phyloP scores from a whole-genome alignment of 441 rosid species.

The Breynia disticha region DNA sequence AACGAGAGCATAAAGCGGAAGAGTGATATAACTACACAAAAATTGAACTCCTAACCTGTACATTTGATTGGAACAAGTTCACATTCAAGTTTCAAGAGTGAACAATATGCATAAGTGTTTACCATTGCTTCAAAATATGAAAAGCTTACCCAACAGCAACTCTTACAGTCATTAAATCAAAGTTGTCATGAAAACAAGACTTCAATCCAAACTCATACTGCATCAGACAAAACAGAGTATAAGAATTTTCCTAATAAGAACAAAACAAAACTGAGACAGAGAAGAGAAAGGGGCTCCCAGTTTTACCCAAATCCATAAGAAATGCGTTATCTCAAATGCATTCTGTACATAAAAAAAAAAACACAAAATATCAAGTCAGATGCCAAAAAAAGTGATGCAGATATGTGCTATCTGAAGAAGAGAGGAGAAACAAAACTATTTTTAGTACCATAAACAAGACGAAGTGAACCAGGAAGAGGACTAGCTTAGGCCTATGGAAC shows the following conservation, averaged over 20 bases:
- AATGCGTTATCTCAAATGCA: constrained; percentile 84
- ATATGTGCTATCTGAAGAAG: background rate
- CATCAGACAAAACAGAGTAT: constrained; percentile 12
- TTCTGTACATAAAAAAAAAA: constrained; percentile 27
- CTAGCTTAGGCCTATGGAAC: constrained; percentile 64
- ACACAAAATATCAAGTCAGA: background rate
- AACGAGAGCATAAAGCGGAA: constrained; percentile 95
- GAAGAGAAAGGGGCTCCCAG: constrained; percentile 1
- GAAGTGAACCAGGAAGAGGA: constrained; percentile 83
- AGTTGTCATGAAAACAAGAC: constrained; percentile 67
- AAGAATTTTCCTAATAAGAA: constrained; percentile 1
- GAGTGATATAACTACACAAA: constrained; percentile 86
- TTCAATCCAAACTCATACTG: constrained; percentile 89
- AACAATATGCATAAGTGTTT: background rate
- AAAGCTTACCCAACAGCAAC: constrained; percentile 59
- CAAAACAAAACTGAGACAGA: background rate
- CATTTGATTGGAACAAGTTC: background rate
- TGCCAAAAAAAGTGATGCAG: too few species aligned
- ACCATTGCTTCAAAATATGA: background rate
- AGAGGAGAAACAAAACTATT: background rate
- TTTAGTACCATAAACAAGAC: constrained; percentile 71
- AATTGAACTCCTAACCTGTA: constrained; percentile 69
- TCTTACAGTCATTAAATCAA: constrained; percentile 32
- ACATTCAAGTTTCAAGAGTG: background rate
- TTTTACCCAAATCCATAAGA: constrained; percentile 85